Evolutionary conservation across 2,329 filamentous ascomycete species (phyloP).

Genomic region (Hymenoscyphus occultus): DNA sequence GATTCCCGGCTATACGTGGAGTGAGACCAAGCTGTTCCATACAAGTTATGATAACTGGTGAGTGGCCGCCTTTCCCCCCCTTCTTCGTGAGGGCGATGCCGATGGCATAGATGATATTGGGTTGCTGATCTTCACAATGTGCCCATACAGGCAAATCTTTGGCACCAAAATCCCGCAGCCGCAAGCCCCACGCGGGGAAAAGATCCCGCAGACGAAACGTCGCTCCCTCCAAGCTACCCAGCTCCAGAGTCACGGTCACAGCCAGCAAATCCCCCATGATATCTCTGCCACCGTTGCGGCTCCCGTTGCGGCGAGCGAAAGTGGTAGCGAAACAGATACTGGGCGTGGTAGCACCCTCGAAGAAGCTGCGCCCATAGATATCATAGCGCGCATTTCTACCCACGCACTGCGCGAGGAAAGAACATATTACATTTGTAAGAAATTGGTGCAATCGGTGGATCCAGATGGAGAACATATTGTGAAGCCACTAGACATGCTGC

Average conservation of each 20-base stretch:
- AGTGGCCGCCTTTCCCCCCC: background rate
- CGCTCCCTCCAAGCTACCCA: constrained; percentile 35
- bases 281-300: constrained; percentile 9
- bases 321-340: constrained; percentile 28
- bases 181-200: constrained; percentile 38
- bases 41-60: constrained; percentile 86
- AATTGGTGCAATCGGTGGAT: constrained; percentile 67
- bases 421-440: constrained; percentile 79
- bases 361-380: constrained; percentile 37
- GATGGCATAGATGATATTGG: background rate
- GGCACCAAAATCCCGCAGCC: constrained; percentile 47
- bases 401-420: constrained; percentile 82
- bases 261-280: constrained; percentile 1
- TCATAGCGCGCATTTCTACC: constrained; percentile 79
- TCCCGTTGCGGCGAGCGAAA: constrained; percentile 19
- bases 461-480: constrained; percentile 73
- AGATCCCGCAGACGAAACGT: constrained; percentile 23
- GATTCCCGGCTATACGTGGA: constrained; percentile 73
- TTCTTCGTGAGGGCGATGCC: background rate
- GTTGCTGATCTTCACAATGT: background rate
- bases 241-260: constrained; percentile 16
- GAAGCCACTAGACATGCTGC: constrained; percentile 74
- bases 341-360: constrained; percentile 18
- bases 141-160: constrained; percentile 57
- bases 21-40: constrained; percentile 60